Evolutionary conservation across 805 yeast genomes (phyloP), one percentile per base, ranked within the genome.

Genomic region (Lachancea kluyveri): DNA sequence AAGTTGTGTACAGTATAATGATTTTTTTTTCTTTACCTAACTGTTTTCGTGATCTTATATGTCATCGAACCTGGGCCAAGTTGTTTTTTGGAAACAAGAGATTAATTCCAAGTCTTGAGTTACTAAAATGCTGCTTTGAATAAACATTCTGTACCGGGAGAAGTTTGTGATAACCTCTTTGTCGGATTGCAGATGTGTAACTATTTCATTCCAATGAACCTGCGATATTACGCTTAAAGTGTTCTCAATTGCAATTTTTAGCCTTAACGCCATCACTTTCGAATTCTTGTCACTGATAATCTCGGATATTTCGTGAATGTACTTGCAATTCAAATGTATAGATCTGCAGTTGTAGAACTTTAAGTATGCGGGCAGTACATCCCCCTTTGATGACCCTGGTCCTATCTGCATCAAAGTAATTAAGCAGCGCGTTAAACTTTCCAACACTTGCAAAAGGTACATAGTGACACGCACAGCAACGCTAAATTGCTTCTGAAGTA

Each of bases 101-200:
- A 42, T 38, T 12, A 50, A 26, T 17, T 40, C 40, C 17, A 32
- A 17, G 24, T 52, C 50, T 4, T 44, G 36, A 7, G 41, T 21
- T 8, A 44, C 33, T 13, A 52, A 26, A n/a, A 50, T 24, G 3
- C 36, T 36, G 10, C 46, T 25, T 20, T 45, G 48, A 4, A 48
- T 38, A 21, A 40, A 31, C 15, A 35, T 16, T 19, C 46, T 38
- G 17, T 23, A 17, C 14, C 23, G 17, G 10, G 14, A 23, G 21
- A 33, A 18, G 10, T n/a, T 8, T 9, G n/a, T 17, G 9, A 17
- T 11, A 8, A 31, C 9, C 14, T 13, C 23, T 4, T n/a, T 10
- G 4, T 17, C 11, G 3, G 4, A 13, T 5, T 11, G 19, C 4
- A 26, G 18, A 8, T 14, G 6, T 16, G n/a, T 8, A 26, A 26